Evolutionary conservation across 2,329 filamentous ascomycete genomes (phyloP), one percentile per base, ranked within the genome.

Genomic region (Onygenales sp.): DNA sequence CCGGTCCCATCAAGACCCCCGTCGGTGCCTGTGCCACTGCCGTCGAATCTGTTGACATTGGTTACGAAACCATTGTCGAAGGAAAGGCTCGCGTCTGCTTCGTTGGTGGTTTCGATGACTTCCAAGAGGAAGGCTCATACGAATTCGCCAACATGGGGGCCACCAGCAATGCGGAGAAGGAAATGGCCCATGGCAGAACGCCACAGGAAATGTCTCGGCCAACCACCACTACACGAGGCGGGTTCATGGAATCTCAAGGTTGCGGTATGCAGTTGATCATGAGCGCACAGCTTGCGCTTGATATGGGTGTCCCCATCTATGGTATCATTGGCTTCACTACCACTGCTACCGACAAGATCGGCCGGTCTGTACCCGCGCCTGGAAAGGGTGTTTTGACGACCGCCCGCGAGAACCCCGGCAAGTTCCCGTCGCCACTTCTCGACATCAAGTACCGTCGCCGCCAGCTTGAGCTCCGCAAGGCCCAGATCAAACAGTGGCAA

Each of bases 71-170:
- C 31, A 98, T 98, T 67, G 85, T 96, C 64, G 92, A 97, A 72
- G 93, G 93, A 74, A 98, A 98, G 80, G 93, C 94, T 56, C 88
- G 91, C 51, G 83, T 98, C 65, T 97, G 92, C 80, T 86, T 98
- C 60, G 94, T 98, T 55, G 93, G 93, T 81, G 93, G 93, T 62
- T 97, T 98, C 66, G 93, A 98, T 76, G 94, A 98, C 74, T 96
- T 98, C 77, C 90, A 94, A 66, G 93, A 98, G 75, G 93, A 98
- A 75, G 94, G 93, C 51, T 98, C 93, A 1, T 98, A 96, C 67
- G 93, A 98, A 73, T 98, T 98, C 70, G 93, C 93, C 78, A 98
- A 98, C 79, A 98, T 98, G 93, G 95, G 95, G 75, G 93, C 93
- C 55, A 98, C 93, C 53, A 96, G 91, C 81, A 98, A 97, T 67